Base-by-base conservation (phyloP, 257 asterid species). In the Nicotiana noctiflora region DNA sequence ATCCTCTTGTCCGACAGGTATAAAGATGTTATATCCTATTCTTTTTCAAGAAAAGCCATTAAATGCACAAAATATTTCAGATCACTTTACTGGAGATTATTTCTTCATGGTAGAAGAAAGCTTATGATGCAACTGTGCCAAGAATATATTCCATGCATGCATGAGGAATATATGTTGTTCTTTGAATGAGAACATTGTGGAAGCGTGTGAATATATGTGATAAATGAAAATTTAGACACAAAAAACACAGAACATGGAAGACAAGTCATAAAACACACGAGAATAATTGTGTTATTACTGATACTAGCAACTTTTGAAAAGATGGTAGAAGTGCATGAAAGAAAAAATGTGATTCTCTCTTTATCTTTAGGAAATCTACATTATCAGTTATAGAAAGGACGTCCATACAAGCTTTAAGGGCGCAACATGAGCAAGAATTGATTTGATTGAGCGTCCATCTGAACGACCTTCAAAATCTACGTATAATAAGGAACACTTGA, bases 381-480 rank as follows among this genome's bases (percentile, higher is more conserved):
- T 44, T 21, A 11, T 62, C 17, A 57, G 55, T 37, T 25, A 49
- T 72, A 60, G 61, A 86, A 79, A 55, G 82, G 72, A 79, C 77
- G 81, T 76, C 52, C 88, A 82, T 87, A 95, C 99, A 91, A 95
- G 97, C 96, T 95, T 93, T 83, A 95, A 86, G 66, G 98, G 99
- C 21, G 97, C 91, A 55, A 95, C 99, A 37, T 95, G 98, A 74
- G 95, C 88, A 75, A 95, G 91, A 84, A 93, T 95, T 89, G 97
- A 93, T 89, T 95, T 95, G 59, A 95, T 88, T 68, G 99, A 93
- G 77, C 97, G 90, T 72, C 99, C 99, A 87, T 95, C 99, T 67
- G 99, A 90, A 84, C 98, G 97, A 77, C 99, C 99, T 87, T 95
- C 99, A 84, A 95, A 91, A 85, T 95, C 98, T 95, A 91, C 89